A percentile compares a stretch with the other conserved stretches of the same genome.
These are phyloP conservation scores for Chrysanthemum makinoi DNA, from an alignment of 129 eudicot genomes.

Conservation along the genomic window DNA sequence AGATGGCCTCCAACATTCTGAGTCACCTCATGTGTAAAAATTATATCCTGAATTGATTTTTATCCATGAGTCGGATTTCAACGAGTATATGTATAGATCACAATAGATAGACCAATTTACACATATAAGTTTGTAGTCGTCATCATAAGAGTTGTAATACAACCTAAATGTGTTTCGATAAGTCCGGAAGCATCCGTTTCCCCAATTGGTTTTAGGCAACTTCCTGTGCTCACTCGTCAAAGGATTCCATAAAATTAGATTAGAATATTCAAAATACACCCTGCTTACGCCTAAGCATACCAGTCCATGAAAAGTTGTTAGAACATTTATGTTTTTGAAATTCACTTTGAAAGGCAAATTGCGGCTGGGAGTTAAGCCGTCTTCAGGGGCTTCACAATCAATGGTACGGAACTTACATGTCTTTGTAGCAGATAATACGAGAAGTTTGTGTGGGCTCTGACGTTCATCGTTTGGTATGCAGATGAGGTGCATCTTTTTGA, in stretches of 20 bases:
- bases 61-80: constrained; percentile 7
- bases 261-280: not conserved
- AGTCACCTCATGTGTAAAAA: no score
- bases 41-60: no score
- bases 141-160: not conserved
- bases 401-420: not conserved
- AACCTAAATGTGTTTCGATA: not conserved
- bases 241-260: constrained; percentile 16
- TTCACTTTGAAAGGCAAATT: not conserved
- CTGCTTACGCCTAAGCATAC: constrained; percentile 7
- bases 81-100: not conserved
- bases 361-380: not conserved
- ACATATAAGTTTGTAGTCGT: constrained; percentile 17
- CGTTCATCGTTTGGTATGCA: not conserved
- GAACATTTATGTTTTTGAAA: not conserved
- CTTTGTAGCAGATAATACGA: not conserved
- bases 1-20: not conserved
- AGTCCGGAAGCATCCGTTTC: not conserved
- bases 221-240: not conserved
- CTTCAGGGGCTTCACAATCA: constrained; percentile 12
- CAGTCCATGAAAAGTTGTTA: constrained; percentile 7
- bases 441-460: not conserved
- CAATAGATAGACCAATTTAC: not conserved
- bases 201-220: not conserved
- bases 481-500: not conserved